A percentile compares a stretch with the other conserved stretches of the same genome.
Conservation (phyloP, 2,329 filamentous ascomycete species). For the Aspergillus sp. region DNA sequence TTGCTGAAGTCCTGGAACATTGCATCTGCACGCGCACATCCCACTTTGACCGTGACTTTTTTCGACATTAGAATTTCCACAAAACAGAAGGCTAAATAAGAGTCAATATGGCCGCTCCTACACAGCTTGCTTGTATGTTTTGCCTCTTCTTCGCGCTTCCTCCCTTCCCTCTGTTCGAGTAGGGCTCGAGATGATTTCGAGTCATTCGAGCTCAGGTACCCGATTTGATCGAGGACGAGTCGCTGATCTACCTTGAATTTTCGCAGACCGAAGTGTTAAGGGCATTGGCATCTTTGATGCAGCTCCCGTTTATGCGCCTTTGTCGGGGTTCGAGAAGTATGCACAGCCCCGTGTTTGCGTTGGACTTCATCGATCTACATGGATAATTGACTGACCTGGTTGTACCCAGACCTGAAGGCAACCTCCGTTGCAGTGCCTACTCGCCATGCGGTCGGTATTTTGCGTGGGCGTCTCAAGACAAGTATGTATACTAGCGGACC, state of each 20-base stretch:
- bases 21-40: slow-evolving; percentile 5
- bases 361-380: background rate
- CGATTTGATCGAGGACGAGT: background rate
- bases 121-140: slow-evolving; percentile 82
- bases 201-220: background rate
- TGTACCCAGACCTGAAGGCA: slow-evolving; percentile 75
- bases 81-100: slow-evolving; percentile 8
- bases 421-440: slow-evolving; percentile 91
- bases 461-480: slow-evolving; percentile 85
- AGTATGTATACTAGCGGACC: slow-evolving; percentile 43
- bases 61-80: slow-evolving; percentile 2
- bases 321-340: slow-evolving; percentile 72
- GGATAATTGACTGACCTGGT: background rate
- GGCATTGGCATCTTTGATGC: slow-evolving; percentile 92
- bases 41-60: slow-evolving; percentile 5
- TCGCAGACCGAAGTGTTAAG: slow-evolving; percentile 85
- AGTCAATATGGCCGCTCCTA: slow-evolving; percentile 72
- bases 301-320: slow-evolving; percentile 79
- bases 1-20: slow-evolving; percentile 6
- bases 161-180: background rate
- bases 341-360: background rate
- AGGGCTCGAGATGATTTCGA: background rate
- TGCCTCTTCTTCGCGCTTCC: background rate
- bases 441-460: slow-evolving; percentile 95
- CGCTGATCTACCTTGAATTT: slow-evolving; percentile 17